Evolutionary conservation across 1,139 yeast species (phyloP).

Genomic region (Pichia sp.): DNA sequence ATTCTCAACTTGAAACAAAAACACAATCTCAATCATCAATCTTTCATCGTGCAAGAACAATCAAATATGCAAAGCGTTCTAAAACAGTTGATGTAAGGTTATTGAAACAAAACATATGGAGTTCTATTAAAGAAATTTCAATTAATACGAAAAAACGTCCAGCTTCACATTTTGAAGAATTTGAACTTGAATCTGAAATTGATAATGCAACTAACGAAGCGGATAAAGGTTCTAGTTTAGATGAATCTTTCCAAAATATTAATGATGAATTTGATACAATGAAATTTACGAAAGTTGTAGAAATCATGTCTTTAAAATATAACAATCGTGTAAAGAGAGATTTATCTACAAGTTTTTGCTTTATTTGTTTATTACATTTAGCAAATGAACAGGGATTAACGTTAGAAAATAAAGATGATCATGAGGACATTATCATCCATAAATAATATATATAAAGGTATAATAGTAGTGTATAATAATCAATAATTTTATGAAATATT

Average conservation of each 20-base stretch:
- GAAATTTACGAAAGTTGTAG: constrained; percentile 32
- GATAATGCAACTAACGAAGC: not conserved
- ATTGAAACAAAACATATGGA: constrained; percentile 51
- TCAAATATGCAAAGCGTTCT: constrained; percentile 49
- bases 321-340: constrained; percentile 38
- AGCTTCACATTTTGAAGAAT: constrained; percentile 19
- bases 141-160: constrained; percentile 17
- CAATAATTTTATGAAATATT: too few species aligned
- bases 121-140: constrained; percentile 32
- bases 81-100: constrained; percentile 50
- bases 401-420: constrained; percentile 36
- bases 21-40: constrained; percentile 15
- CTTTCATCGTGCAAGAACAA: constrained; percentile 19
- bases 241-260: not conserved
- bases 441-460: too few species aligned
- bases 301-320: constrained; percentile 40
- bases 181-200: not conserved
- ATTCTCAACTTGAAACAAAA: not conserved
- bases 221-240: not conserved
- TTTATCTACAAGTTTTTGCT: constrained; percentile 50
- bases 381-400: constrained; percentile 50
- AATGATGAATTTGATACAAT: constrained; percentile 12
- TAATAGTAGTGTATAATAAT: too few species aligned
- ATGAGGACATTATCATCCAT: constrained; percentile 41
- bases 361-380: constrained; percentile 49